Base-by-base conservation (phyloP, 1,139 yeast species). In the Meyerozyma elateridarum region DNA sequence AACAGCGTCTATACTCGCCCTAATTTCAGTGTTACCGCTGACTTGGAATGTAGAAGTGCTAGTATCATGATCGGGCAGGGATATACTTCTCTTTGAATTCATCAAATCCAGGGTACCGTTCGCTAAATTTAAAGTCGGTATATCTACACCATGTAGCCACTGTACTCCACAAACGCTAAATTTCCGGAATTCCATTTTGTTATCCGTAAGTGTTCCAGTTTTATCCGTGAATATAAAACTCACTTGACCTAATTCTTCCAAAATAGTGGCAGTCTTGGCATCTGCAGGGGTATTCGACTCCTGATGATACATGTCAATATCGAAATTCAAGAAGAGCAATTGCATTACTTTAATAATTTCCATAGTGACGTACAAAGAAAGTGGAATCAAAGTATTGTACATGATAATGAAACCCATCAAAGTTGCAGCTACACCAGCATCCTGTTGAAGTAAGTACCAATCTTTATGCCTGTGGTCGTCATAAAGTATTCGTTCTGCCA, bases 201-300 rank as follows among this genome's bases (percentile, higher is more conserved):
- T 88, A 49, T 88, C 96, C 0, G 99, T 93, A 39, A 93, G 69
- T 0, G 98, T 93, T 8, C 99, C 99, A 0, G 98, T 93, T 56
- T 93, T 93, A 56, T 93, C 99, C 42, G 95, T 85, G 54, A 93
- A 93, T 4, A 93, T 73, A 49, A 89, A 89, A 33, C 95, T 81
- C 0, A 93, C 97, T 54, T 93, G 99, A 3, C 99, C 99, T 45
- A 93, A 65, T 56, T 93, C 98, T 53, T 93, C 99, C 44, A 91
- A 72, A 45, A 91, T 88, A 0, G 97, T 85, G 0, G 97, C 95
- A 0, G 98, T 89, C 49, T 89, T 81, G 0, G 96, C 95, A 48
- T 85, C 95, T 28, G 95, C 93, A 0, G 96, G 96, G 0, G 96
- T 91, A 49, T 91, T 77, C 4, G 88, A 72, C 26, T 76, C 83